Evolutionary conservation across 208 protist genomes (phyloP), one percentile per base, ranked within the genome.

Genomic region (Leishmania mexicana): DNA sequence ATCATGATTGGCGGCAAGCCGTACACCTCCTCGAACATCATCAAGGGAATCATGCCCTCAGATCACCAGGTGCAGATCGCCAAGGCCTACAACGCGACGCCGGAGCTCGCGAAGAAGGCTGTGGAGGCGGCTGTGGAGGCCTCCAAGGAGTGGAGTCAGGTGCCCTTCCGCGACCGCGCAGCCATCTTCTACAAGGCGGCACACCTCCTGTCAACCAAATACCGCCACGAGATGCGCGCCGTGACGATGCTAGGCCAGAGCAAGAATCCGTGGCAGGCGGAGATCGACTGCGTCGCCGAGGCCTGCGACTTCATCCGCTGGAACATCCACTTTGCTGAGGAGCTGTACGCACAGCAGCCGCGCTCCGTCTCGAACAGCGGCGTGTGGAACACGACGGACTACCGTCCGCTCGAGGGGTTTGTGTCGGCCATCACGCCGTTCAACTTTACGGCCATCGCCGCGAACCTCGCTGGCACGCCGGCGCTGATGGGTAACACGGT

Each of bases 381-480:
- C 10, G 75, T 96, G 31, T 99, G 98, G 98, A 99, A 99, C 88
- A 89, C 91, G 53, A 88, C 97, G 2, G 97, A 99, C 71, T 99
- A 99, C 87, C 92, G 98, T 24, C 96, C 98, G 60, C 90, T 99
- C 3, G 99, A 99, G 80, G 99, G 99, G 67, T 99, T 99, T 83
- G 94, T 98, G 74, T 90, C 91, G 13, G 97, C 97, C 72, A 96
- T 99, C 75, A 96, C 98, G 42, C 99, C 99, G 21, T 99, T 99
- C 86, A 99, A 99, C 90, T 99, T 99, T 86, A 99, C 96, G n/a
- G 98, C 99, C 31, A 99, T 99, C 83, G 99, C 97, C 35, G 92
- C 89, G 19, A 99, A 99, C 90, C 91, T 99, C 40, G 89, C 91
- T 45, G 94, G 91, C 15, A 92, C 98, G 28, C 98, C 99, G 28